Conservation (phyloP, 805 yeast species). For the Lipomyces sp. region DNA sequence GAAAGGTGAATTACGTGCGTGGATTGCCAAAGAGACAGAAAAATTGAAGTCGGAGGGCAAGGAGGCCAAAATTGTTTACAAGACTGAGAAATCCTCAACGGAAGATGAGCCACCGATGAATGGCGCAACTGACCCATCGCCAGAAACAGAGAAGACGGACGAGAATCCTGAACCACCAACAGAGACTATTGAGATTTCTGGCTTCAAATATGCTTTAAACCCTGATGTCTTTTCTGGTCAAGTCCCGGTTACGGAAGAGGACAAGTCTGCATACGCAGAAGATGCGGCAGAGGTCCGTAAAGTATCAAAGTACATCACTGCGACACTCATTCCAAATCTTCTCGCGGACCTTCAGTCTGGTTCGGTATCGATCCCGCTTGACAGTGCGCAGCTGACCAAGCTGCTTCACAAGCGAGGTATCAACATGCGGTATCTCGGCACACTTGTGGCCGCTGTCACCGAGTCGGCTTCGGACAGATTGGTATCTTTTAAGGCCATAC, state of each 20-base stretch:
- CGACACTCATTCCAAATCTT: conserved; percentile 64
- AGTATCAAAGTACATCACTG: conserved; percentile 66
- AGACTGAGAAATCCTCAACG: conserved; percentile 11
- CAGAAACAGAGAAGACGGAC: conserved; percentile 29
- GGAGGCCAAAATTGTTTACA: conserved; percentile 40
- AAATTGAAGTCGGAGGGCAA: conserved; percentile 50
- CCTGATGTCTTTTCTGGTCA: conserved; percentile 71
- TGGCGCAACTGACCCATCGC: conserved; percentile 40
- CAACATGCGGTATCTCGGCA: conserved; percentile 85
- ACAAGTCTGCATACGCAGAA: conserved; percentile 47
- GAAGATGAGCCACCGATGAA: conserved; percentile 23
- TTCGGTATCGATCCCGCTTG: conserved; percentile 66
- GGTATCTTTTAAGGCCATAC: conserved; percentile 50
- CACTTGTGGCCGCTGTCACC: conserved; percentile 30
- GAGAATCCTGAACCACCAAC: conserved; percentile 9
- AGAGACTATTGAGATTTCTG: conserved; percentile 26
- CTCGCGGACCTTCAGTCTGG: conserved; percentile 60
- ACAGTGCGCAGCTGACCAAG: conserved; percentile 74
- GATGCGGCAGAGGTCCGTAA: conserved; percentile 71
- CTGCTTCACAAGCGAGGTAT: conserved; percentile 81
- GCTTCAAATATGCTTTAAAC: conserved; percentile 60
- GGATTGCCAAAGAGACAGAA: conserved; percentile 57
- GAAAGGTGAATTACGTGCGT: conserved; percentile 64
- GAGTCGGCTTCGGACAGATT: conserved; percentile 44
- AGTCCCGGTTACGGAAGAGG: conserved; percentile 47